Evolutionary conservation across 1,284 basidiomycete genomes (phyloP), one percentile per base, ranked within the genome.

Genomic region (Malassezia equina): DNA sequence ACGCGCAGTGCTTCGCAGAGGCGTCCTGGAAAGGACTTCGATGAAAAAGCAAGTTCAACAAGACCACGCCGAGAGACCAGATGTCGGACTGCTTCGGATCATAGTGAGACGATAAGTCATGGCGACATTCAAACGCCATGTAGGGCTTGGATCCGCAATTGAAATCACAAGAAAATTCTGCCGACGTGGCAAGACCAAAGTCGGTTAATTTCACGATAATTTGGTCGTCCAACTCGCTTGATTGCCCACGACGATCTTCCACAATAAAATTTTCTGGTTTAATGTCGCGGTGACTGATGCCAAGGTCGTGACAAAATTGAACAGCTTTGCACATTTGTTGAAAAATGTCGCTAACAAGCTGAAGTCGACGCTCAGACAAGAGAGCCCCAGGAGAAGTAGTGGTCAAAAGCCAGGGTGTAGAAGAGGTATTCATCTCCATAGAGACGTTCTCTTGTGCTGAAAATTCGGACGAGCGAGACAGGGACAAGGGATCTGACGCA

Each of bases 41-140:
- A 76, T 98, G 93, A 78, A 95, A 99, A 75, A 98, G 80, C 85
- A 98, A 88, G 77, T 98, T 98, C 80, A 98, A 88, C 65, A 98
- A 82, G 58, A 98, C 93, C 72, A 98, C 93, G 56, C 93, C 94
- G 62, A 98, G 81, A 25, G 91, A 96, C 93, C 93, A 98, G 52
- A 96, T 88, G 77, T 98, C 93, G 58, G 94, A 93, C 60, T 89
- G 88, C 65, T 85, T 86, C 52, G 93, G 90, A 64, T 84, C 82
- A 79, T 98, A 98, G 45, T 85, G 86, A 58, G 89, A 88, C 27
- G 87, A 86, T 63, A 93, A 80, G 77, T 96, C 95, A 80, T 98
- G 96, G 75, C 90, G 86, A 77, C 93, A 96, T 80, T 98, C 91
- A 75, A 86, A 96, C 67, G 90, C 91, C 93, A 98, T 96, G 78